Evolutionary conservation across 768 basidiomycete genomes (phyloP), one percentile per base, ranked within the genome.

Genomic region (Phylloporus sp.): DNA sequence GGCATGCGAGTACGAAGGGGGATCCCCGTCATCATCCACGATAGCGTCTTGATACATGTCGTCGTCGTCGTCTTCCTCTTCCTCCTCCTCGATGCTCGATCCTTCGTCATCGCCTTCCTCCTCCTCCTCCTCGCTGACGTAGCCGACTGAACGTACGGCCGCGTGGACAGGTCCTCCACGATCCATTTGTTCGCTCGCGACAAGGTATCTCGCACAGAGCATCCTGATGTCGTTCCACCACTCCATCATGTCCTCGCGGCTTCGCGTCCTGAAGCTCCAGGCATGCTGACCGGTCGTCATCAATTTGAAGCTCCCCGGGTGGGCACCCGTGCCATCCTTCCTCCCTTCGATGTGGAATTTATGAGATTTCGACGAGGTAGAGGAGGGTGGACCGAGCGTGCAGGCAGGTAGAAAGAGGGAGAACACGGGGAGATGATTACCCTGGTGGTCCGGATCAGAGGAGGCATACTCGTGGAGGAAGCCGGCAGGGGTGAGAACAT

Each of bases 201-300:
- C 90, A 43, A 99, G 77, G 64, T 96, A 97, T 52, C 91, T 69
- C 18, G 93, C 91, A 58, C 92, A 94, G 32, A 95, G 71, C 90
- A 94, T 93, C 50, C 90, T 70, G 32, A 94, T 75, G 62, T 98
- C 96, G 62, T 98, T 98, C 96, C 96, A 99, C 90, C 96, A 96
- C 70, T 99, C 96, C 91, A 97, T 91, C 91, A 97, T 92, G 56
- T 97, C 95, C 53, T 98, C 95, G 54, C 87, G 81, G 48, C 83
- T 86, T 49, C 95, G 72, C 37, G 88, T 79, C 28, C 92, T 78
- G 76, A 99, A 98, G 39, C 83, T 88, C 82, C 88, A 98, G 23
- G 90, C 90, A 57, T 81, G 77, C 44, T 79, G 71, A 20, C 74
- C 63, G 21, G 55, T 62, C 26, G 49, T 48, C 44, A 54, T 78